phyloP scores from a whole-genome alignment of 768 basidiomycete species.

The Kondoa subrosea region DNA sequence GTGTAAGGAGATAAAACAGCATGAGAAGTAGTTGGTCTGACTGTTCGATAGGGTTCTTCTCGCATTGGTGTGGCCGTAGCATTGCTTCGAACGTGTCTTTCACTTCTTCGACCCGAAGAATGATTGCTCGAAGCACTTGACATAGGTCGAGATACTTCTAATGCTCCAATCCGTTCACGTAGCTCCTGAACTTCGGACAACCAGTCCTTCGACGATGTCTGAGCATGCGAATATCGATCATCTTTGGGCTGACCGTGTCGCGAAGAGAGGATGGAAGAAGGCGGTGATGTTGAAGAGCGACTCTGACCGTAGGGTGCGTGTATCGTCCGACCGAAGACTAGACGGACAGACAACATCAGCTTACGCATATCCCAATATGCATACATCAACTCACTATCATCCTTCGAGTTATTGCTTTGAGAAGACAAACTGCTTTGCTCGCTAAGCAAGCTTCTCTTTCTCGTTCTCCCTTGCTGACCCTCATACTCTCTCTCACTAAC shows the following conservation, averaged over 20 bases:
- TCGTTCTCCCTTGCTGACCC: not conserved
- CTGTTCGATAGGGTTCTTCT: not conserved
- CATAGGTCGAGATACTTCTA: not conserved
- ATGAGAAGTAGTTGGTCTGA: not conserved
- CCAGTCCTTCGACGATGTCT: not conserved
- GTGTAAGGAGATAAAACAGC: not conserved
- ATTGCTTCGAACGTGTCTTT: not conserved
- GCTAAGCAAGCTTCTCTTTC: not conserved
- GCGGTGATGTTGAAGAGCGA: not conserved
- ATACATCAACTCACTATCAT: not conserved
- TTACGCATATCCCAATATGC: too few relatives aligned
- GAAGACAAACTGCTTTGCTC: not conserved
- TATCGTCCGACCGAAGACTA: not conserved
- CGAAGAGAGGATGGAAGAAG: not conserved
- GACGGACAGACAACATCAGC: too few relatives aligned
- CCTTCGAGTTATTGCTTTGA: not conserved
- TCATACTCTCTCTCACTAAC: not conserved
- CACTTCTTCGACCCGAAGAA: not conserved
- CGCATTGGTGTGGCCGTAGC: not conserved
- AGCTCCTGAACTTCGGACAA: not conserved
- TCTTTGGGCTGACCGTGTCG: not conserved
- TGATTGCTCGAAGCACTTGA: not conserved
- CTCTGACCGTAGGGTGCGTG: not conserved
- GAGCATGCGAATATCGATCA: not conserved
- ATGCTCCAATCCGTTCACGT: not conserved